Conservation (phyloP, 208 protist genomes). For the Novymonas esmeraldas region DNA sequence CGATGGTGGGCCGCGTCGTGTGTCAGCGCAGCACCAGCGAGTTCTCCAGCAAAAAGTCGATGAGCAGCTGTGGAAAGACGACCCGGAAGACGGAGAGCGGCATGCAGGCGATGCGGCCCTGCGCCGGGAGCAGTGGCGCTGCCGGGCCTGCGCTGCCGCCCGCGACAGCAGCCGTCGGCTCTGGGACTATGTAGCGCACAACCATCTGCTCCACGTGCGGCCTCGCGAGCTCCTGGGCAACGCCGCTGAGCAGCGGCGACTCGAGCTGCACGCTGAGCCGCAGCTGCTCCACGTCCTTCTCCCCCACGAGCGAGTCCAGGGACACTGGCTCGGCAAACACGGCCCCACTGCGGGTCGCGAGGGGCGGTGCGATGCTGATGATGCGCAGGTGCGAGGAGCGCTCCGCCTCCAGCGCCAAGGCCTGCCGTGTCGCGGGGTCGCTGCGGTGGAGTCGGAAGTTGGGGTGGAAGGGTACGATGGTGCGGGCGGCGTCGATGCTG, state of each 20-base stretch:
- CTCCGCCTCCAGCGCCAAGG: conserved; percentile 20
- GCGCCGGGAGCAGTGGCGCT: not conserved
- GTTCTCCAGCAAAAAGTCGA: conserved; percentile 76
- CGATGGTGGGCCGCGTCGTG: no score
- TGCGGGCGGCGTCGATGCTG: conserved; percentile 28
- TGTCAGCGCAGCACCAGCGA: conserved; percentile 55
- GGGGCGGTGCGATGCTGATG: conserved; percentile 54
- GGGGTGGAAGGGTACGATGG: conserved; percentile 17
- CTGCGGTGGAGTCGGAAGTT: conserved; percentile 15
- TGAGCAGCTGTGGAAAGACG: conserved; percentile 72
- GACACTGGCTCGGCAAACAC: conserved; percentile 33
- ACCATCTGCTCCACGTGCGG: conserved; percentile 61
- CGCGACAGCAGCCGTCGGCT: not conserved
- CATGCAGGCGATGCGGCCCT: conserved; percentile 42
- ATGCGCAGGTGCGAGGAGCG: conserved; percentile 43
- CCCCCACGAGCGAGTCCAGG: conserved; percentile 44
- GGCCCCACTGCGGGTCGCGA: conserved; percentile 29
- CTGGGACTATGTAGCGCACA: conserved; percentile 55
- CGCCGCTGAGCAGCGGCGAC: conserved; percentile 15
- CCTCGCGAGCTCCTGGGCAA: conserved; percentile 39
- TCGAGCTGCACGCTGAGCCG: conserved; percentile 32
- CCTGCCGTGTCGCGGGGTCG: conserved; percentile 14
- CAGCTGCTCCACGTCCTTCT: conserved; percentile 53
- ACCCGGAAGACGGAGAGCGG: conserved; percentile 79
- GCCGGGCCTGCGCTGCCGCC: not conserved